Conservation (phyloP, 2,329 filamentous ascomycete species). For the Scedosporium apiospermum region DNA sequence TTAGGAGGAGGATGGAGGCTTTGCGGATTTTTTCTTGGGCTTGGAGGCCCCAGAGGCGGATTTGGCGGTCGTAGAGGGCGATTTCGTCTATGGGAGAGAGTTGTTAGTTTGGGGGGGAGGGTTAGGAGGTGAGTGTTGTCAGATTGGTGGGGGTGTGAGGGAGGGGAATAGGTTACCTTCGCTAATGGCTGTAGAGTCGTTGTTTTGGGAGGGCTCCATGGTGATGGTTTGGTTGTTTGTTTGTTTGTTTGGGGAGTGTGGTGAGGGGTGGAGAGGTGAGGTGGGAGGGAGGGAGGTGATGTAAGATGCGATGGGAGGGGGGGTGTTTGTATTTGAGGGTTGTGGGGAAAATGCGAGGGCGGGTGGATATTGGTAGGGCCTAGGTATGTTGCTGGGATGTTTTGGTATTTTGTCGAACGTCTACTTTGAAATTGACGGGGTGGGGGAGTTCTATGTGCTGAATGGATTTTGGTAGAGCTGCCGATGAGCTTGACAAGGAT, state of each 20-base stretch:
- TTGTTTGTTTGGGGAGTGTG: background rate
- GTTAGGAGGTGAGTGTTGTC: too few species aligned
- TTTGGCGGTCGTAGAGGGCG: constrained; percentile 93
- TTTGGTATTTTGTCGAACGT: too few species aligned
- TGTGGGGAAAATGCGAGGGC: background rate
- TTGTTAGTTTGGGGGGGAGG: background rate
- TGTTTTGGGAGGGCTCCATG: background rate
- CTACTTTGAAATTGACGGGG: too few species aligned
- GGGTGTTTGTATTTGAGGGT: background rate
- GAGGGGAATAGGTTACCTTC: constrained; percentile 19
- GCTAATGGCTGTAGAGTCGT: constrained; percentile 16
- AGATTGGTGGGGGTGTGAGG: background rate
- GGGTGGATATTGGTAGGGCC: too few species aligned
- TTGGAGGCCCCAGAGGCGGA: constrained; percentile 92
- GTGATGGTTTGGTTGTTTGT: background rate
- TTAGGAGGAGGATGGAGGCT: constrained; percentile 83
- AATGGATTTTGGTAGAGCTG: too few species aligned
- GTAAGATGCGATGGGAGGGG: background rate
- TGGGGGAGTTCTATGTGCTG: too few species aligned
- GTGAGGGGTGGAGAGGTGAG: background rate
- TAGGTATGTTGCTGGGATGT: too few species aligned
- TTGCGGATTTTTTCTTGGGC: constrained; percentile 88
- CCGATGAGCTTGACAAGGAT: too few species aligned
- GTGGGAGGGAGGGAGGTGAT: background rate
- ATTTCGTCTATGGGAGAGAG: constrained; percentile 64